phyloP scores from a whole-genome alignment of 352 stramenopile genomes.

The Peronosclerospora sorghi region DNA sequence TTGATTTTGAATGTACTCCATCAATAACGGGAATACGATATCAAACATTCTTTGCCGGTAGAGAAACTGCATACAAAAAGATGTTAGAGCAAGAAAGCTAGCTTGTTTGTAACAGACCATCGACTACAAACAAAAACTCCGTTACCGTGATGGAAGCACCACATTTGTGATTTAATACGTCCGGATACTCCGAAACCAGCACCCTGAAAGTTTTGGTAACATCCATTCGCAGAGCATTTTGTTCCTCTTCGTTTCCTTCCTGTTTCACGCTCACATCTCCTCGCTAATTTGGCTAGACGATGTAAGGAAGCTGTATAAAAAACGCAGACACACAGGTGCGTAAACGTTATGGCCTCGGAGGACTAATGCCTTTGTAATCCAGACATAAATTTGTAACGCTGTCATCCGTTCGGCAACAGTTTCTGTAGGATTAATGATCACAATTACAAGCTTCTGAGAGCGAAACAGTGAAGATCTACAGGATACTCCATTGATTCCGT shows the following conservation, averaged over 20 bases:
- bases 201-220: constrained; percentile 75
- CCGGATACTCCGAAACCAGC: constrained; percentile 61
- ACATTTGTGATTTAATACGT: constrained; percentile 76
- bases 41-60: constrained; percentile 76
- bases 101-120: not conserved
- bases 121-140: no score
- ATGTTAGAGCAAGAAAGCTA: not conserved
- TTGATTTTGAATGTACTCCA: constrained; percentile 50
- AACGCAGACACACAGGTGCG: no score
- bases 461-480: no score
- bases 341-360: no score
- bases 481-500: no score
- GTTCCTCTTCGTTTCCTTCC: no score
- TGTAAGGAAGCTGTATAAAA: no score
- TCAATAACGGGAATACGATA: constrained; percentile 53
- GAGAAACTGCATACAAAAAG: constrained; percentile 64
- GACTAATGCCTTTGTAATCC: constrained; percentile 73
- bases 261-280: constrained; percentile 20
- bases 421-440: no score
- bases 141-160: no score
- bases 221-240: constrained; percentile 41
- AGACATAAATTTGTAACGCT: constrained; percentile 80
- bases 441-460: no score
- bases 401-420: no score
- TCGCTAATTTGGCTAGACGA: constrained; percentile 21